Percentiles rank a stretch among this genome's conserved stretches.
Conservation (phyloP, 2,329 filamentous ascomycete genomes). For the Karstenula rhodostoma region DNA sequence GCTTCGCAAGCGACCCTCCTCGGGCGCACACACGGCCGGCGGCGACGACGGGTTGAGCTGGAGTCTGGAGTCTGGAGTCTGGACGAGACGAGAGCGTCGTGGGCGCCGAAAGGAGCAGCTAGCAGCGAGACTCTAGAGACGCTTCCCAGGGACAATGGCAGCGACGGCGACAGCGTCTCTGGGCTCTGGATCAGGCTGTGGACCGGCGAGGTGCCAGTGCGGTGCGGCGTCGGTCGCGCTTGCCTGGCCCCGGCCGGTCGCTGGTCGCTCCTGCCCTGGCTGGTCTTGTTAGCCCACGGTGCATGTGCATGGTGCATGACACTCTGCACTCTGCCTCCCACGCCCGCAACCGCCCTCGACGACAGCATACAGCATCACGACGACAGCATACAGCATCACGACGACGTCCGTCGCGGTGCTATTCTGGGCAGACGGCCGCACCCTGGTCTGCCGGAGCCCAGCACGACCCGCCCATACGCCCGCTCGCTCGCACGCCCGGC, state of each 20-base stretch:
- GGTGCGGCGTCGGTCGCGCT: constrained; percentile 9
- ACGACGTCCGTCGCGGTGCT: constrained; percentile 25
- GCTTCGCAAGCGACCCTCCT: constrained; percentile 13
- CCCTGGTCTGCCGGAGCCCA: constrained; percentile 10
- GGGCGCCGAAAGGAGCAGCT: constrained; percentile 1
- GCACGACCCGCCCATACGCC: constrained; percentile 29
- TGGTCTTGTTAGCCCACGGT: neutral
- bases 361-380: neutral
- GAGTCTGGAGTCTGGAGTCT: neutral
- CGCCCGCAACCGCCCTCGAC: neutral
- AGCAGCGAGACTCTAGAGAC: neutral
- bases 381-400: constrained; percentile 11
- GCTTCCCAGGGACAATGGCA: neutral
- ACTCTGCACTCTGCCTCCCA: neutral
- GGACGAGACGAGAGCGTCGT: constrained; percentile 10
- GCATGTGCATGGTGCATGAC: too few species aligned
- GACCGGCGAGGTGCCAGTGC: neutral
- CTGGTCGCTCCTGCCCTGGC: neutral
- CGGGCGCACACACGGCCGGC: neutral
- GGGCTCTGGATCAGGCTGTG: neutral
- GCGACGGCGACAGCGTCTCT: neutral
- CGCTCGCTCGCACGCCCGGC: constrained; percentile 22
- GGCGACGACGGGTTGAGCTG: neutral
- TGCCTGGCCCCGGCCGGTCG: constrained; percentile 3
- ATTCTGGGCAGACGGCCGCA: constrained; percentile 29